Conservation (phyloP, 768 basidiomycete species). For the Suillus discolor region DNA sequence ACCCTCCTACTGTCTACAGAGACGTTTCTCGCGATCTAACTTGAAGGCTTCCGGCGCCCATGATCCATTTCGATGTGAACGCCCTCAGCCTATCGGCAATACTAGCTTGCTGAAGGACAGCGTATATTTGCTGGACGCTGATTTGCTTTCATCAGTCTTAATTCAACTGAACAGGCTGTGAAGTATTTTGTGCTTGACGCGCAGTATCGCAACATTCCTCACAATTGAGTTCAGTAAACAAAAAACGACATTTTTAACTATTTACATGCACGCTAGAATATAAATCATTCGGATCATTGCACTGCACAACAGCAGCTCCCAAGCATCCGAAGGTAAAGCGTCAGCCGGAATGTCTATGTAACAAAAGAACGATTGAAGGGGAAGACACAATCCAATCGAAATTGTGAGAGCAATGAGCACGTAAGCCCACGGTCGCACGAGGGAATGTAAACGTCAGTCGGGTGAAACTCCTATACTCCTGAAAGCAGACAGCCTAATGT, state of each 20-base stretch:
- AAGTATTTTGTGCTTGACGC: neutral
- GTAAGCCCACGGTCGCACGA: neutral
- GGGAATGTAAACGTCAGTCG: conserved; percentile 7
- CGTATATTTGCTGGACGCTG: neutral
- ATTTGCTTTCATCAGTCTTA: neutral
- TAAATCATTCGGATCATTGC: conserved; percentile 20
- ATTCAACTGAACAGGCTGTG: neutral
- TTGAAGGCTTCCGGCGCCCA: neutral
- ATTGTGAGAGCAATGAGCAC: conserved; percentile 9
- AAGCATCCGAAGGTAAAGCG: conserved; percentile 18
- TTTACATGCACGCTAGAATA: neutral
- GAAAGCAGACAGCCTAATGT: conserved; percentile 12
- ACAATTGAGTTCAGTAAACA: neutral
- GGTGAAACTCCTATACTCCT: conserved; percentile 7
- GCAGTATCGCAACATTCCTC: neutral
- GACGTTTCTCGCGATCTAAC: neutral
- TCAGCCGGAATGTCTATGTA: conserved; percentile 2
- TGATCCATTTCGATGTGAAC: neutral
- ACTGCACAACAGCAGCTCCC: conserved; percentile 20
- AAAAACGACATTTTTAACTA: neutral
- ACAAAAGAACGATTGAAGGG: conserved; percentile 5
- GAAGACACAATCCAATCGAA: conserved; percentile 3
- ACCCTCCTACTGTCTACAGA: neutral
- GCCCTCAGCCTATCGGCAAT: neutral
- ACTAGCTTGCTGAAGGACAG: neutral